These are phyloP conservation scores for Suillus subluteus DNA, from an alignment of 768 basidiomycete species.

Conservation along the genomic window DNA sequence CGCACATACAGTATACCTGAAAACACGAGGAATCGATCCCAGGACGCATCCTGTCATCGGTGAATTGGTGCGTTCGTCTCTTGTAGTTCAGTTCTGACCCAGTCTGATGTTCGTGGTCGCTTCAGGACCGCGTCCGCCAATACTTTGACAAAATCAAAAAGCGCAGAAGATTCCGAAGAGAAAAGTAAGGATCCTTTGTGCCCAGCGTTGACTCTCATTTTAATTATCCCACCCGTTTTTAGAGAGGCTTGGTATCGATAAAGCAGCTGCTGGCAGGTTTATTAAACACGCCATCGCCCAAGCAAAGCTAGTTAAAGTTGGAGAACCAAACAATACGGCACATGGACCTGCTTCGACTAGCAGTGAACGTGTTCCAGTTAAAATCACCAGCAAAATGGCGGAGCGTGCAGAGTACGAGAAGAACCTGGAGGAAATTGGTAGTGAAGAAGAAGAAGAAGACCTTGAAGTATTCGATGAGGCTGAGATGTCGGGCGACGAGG, in stretches of 20 bases:
- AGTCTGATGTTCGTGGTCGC: neutral
- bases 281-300: conserved; percentile 83
- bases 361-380: conserved; percentile 45
- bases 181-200: conserved; percentile 32
- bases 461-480: conserved; percentile 40
- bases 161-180: conserved; percentile 68
- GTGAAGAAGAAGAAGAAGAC: conserved; percentile 49
- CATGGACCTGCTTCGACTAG: conserved; percentile 21
- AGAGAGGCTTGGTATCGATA: conserved; percentile 64
- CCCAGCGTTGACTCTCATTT: neutral
- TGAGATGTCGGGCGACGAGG: conserved; percentile 14
- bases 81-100: too few species aligned
- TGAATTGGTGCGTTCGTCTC: conserved; percentile 45
- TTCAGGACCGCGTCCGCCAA: conserved; percentile 70
- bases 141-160: conserved; percentile 85
- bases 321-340: conserved; percentile 27
- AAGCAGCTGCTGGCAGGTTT: conserved; percentile 78
- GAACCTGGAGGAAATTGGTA: conserved; percentile 47
- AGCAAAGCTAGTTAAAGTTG: conserved; percentile 45
- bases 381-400: conserved; percentile 75
- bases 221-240: neutral
- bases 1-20: conserved; percentile 68
- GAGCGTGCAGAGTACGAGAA: conserved; percentile 67
- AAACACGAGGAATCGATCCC: conserved; percentile 78
- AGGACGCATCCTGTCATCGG: conserved; percentile 73